These are phyloP conservation scores for Fusarium coffeatum DNA, from an alignment of 2,329 filamentous ascomycete genomes.

Conservation along the genomic window DNA sequence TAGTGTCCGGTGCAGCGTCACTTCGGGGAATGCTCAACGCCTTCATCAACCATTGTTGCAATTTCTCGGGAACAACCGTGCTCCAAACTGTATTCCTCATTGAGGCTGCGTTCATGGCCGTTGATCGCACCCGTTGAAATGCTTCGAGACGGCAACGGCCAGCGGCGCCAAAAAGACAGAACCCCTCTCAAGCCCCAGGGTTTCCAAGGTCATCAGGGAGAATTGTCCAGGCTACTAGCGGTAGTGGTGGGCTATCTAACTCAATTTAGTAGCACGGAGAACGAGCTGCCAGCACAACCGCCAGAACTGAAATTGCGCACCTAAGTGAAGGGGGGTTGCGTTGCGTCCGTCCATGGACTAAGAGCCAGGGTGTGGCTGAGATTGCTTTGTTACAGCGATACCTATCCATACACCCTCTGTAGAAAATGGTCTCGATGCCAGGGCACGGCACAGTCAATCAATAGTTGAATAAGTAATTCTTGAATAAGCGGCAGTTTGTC, in stretches of 20 bases:
- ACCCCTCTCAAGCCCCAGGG: slow-evolving; percentile 17
- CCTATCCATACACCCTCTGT: slow-evolving; percentile 14
- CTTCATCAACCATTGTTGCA: slow-evolving; percentile 8
- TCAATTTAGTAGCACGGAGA: slow-evolving; percentile 14
- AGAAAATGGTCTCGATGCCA: slow-evolving; percentile 36
- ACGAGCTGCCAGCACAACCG: slow-evolving; percentile 15
- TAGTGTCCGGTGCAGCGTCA: slow-evolving; percentile 2
- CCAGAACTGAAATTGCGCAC: slow-evolving; percentile 44
- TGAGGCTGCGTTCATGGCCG: slow-evolving; percentile 18
- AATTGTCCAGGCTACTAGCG: slow-evolving; percentile 21
- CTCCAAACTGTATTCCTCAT: slow-evolving; percentile 18
- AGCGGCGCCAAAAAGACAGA: slow-evolving; percentile 30
- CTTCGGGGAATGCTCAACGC: slow-evolving; percentile 26
- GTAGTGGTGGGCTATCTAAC: slow-evolving; percentile 22
- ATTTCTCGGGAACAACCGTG: slow-evolving; percentile 10
- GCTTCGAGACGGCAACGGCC: slow-evolving; percentile 25
- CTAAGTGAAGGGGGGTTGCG: slow-evolving; percentile 27
- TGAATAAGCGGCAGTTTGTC: neutral
- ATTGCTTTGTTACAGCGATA: slow-evolving; percentile 34
- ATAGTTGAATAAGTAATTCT: neutral
- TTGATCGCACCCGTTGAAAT: slow-evolving; percentile 26
- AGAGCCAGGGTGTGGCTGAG: slow-evolving; percentile 43
- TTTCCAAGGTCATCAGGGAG: slow-evolving; percentile 26
- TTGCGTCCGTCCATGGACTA: slow-evolving; percentile 21
- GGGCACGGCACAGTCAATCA: slow-evolving; percentile 24